Evolutionary conservation across 1,139 yeast species (phyloP), one percentile per base, ranked within the genome.

Genomic region (Yamadazyma friedrichii): DNA sequence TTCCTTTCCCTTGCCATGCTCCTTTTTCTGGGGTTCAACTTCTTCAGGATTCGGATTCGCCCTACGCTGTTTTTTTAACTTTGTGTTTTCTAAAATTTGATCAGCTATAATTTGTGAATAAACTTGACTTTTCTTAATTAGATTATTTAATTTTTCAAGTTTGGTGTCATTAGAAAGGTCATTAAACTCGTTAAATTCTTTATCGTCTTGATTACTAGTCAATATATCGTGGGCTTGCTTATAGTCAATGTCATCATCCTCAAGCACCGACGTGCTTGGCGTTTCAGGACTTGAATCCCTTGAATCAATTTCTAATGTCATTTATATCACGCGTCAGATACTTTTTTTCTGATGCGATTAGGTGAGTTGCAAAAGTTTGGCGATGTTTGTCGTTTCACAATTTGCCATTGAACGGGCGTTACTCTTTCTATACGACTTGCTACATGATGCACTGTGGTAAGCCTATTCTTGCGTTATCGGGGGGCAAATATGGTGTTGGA

Each of bases 21-120:
- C 5, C 5, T 4, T 25, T 4, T 25, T 10, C n/a, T 25, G 12
- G 8, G 24, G 8, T 25, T 25, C 12, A 25, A 4, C n/a, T 10
- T 31, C 24, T 15, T 34, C 25, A 12, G 12, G 13, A 13, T 33
- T 30, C 16, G 30, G 6, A 3, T 30, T 29, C 17, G 15, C 10
- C 10, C 39, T 15, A 4, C 37, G 35, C 16, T 43, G 25, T 24
- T 51, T 46, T 42, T 52, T 50, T 38, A 41, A 37, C 15, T 40
- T 40, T 4, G 46, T 43, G 13, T 43, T 42, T n/a, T 76, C 80
- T 39, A 82, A 57, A 40, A 89, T 71, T 24, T 89, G 83, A 42
- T 88, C 91, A 3, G 94, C 82, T 42, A 91, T 83, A 50, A 89
- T 88, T 45, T 82, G 77, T 1, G 96, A 85, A 61, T 87, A 91